Conservation (phyloP, 1,139 yeast genomes). For the Yamadazyma dendronema region DNA sequence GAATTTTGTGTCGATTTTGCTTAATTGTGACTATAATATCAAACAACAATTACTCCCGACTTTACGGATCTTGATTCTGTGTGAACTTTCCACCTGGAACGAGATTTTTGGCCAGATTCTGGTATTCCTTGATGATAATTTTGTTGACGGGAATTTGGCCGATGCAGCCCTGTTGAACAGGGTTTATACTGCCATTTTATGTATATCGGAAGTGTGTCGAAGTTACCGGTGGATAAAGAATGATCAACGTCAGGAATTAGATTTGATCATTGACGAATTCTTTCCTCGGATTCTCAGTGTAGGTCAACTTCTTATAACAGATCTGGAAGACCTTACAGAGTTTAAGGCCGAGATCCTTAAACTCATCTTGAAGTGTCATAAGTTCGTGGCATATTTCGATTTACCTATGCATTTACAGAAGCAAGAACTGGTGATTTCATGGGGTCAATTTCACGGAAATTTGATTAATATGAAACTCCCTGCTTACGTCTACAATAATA, state of each 20-base stretch:
- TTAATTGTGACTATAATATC: constrained; percentile 42
- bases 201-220: constrained; percentile 72
- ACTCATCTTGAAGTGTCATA: constrained; percentile 73
- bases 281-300: constrained; percentile 70
- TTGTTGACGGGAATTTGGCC: constrained; percentile 10
- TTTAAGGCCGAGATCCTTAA: constrained; percentile 72
- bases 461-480: constrained; percentile 66
- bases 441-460: constrained; percentile 78
- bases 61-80: constrained; percentile 58
- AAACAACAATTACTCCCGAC: constrained; percentile 71
- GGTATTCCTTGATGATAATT: constrained; percentile 43
- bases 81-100: constrained; percentile 81
- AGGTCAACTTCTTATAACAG: constrained; percentile 57
- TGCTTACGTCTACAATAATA: constrained; percentile 28
- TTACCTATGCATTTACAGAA: constrained; percentile 70
- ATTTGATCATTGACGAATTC: constrained; percentile 57
- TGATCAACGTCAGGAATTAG: constrained; percentile 54
- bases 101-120: constrained; percentile 58
- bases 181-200: constrained; percentile 73
- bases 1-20: constrained; percentile 48
- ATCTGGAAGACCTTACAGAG: constrained; percentile 34
- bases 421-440: constrained; percentile 54
- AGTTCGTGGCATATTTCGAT: constrained; percentile 78
- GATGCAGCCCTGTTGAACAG: constrained; percentile 49
- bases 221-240: constrained; percentile 77